Evolutionary conservation across 1,284 basidiomycete genomes (phyloP).

Genomic region (Naganishia sp.): DNA sequence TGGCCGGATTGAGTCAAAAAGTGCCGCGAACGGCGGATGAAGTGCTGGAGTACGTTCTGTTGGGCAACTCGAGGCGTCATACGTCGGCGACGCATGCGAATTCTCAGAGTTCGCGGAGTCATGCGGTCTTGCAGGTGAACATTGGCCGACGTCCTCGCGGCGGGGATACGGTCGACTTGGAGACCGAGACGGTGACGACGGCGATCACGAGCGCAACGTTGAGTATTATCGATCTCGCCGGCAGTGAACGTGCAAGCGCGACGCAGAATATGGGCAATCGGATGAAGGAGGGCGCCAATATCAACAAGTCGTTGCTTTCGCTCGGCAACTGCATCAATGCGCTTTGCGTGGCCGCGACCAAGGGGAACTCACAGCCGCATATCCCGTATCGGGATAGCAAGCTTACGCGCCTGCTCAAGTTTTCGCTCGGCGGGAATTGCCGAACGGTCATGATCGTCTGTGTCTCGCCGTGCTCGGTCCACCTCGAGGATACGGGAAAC

Average conservation of each 20-base stretch:
- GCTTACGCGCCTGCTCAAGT: constrained; percentile 91
- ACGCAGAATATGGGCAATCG: constrained; percentile 96
- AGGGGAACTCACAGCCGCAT: constrained; percentile 63
- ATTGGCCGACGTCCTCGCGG: constrained; percentile 71
- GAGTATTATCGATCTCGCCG: constrained; percentile 94
- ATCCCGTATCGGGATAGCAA: constrained; percentile 96
- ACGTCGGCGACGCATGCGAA: constrained; percentile 93
- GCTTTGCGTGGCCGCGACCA: constrained; percentile 76
- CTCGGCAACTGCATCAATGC: constrained; percentile 96
- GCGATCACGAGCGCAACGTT: constrained; percentile 84
- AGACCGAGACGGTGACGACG: constrained; percentile 57
- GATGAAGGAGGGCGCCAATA: constrained; percentile 95
- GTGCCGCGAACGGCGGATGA: constrained; percentile 79
- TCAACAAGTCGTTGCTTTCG: constrained; percentile 94
- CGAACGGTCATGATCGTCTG: constrained; percentile 98
- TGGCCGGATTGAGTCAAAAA: constrained; percentile 77
- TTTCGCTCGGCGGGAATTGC: constrained; percentile 95
- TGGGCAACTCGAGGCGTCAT: constrained; percentile 81
- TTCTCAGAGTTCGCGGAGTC: constrained; percentile 90
- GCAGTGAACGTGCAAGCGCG: constrained; percentile 90
- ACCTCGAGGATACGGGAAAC: constrained; percentile 97
- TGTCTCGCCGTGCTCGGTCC: constrained; percentile 85
- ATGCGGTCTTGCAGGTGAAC: constrained; percentile 92
- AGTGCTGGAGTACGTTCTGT: constrained; percentile 85
- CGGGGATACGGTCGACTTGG: constrained; percentile 47